A percentile compares a stretch with the other conserved stretches of the same genome.
These are phyloP conservation scores for Leptosphaerulina australis DNA, from an alignment of 2,329 filamentous ascomycete genomes.

Conservation along the genomic window DNA sequence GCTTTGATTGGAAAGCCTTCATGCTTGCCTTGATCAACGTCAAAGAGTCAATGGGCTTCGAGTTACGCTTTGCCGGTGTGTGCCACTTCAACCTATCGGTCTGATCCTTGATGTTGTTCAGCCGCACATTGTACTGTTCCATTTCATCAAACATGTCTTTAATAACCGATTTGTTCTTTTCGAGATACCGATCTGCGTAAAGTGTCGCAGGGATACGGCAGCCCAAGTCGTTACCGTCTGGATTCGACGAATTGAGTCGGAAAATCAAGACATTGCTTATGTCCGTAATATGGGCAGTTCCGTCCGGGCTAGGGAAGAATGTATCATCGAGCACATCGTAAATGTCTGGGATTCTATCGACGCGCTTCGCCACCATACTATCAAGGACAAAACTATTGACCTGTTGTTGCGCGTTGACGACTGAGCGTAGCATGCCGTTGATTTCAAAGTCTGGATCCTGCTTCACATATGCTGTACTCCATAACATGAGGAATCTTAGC, in stretches of 20 bases:
- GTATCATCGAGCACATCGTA: conserved; percentile 61
- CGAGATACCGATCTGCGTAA: conserved; percentile 66
- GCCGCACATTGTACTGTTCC: conserved; percentile 36
- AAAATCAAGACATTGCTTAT: conserved; percentile 63
- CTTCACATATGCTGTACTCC: conserved; percentile 55
- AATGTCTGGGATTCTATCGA: conserved; percentile 48
- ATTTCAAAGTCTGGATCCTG: conserved; percentile 52
- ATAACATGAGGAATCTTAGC: conserved; percentile 56
- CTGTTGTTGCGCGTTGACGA: conserved; percentile 40
- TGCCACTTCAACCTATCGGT: conserved; percentile 47
- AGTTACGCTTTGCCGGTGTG: conserved; percentile 32
- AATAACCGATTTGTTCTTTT: conserved; percentile 56
- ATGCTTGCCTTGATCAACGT: conserved; percentile 50
- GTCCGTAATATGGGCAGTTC: conserved; percentile 39
- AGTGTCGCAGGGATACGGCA: conserved; percentile 61
- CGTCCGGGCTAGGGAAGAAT: conserved; percentile 47
- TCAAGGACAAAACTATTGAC: conserved; percentile 41
- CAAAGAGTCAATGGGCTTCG: conserved; percentile 44
- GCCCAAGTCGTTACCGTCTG: conserved; percentile 47
- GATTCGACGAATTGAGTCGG: conserved; percentile 38
- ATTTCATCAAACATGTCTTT: conserved; percentile 55
- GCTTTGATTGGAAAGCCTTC: conserved; percentile 37
- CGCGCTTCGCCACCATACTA: conserved; percentile 29
- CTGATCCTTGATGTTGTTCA: conserved; percentile 43
- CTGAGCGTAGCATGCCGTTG: conserved; percentile 53